Conservation (phyloP, 2,329 filamentous ascomycete species). For the Aspergillus intermedius region DNA sequence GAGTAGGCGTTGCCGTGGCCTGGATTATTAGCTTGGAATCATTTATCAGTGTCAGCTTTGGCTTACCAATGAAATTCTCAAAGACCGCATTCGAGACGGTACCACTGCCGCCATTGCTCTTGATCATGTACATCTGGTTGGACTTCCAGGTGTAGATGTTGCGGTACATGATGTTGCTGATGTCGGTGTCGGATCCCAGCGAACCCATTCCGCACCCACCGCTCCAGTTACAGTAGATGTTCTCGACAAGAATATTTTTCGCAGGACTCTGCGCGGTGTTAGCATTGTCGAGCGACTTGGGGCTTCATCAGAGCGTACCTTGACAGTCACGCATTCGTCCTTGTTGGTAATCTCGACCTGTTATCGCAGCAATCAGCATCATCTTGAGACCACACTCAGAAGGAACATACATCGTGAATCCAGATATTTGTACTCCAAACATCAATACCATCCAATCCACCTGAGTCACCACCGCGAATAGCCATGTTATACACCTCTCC, state of each 20-base stretch:
- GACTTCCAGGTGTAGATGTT: conserved; percentile 55
- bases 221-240: conserved; percentile 57
- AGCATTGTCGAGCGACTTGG: not conserved
- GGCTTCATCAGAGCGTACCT: conserved; percentile 21
- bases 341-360: conserved; percentile 55
- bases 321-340: conserved; percentile 56
- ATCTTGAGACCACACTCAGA: not conserved
- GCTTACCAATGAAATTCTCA: conserved; percentile 49
- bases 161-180: conserved; percentile 49
- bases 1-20: conserved; percentile 55
- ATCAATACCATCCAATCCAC: conserved; percentile 53
- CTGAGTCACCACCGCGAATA: conserved; percentile 47
- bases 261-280: conserved; percentile 35
- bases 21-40: conserved; percentile 1
- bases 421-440: conserved; percentile 51
- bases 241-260: conserved; percentile 52
- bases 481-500: conserved; percentile 53
- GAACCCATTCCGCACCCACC: conserved; percentile 55
- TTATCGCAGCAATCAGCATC: not conserved
- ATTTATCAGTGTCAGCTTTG: too few species aligned
- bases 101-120: conserved; percentile 53
- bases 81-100: conserved; percentile 45
- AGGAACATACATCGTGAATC: conserved; percentile 45
- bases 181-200: conserved; percentile 43
- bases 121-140: conserved; percentile 60